These are phyloP conservation scores for Corylus americana DNA, from an alignment of 306 rosid species.

Conservation along the genomic window DNA sequence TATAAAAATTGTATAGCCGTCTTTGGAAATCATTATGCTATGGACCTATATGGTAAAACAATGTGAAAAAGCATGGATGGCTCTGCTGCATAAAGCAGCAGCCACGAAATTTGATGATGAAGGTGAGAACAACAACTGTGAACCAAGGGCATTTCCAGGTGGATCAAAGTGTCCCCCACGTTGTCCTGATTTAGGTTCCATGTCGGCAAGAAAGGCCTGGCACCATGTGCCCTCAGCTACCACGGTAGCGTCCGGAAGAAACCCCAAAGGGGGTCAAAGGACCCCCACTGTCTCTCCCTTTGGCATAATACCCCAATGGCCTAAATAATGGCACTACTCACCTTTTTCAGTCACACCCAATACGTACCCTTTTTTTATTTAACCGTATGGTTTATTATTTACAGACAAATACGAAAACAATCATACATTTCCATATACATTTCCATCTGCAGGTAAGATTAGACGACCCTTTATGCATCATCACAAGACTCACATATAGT, in stretches of 20 bases:
- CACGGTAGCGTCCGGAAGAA: constrained; percentile 9
- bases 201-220: not conserved
- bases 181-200: constrained; percentile 4
- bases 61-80: too few relatives aligned
- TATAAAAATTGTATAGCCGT: too few relatives aligned
- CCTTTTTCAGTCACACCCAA: constrained; percentile 26
- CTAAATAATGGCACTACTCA: constrained; percentile 31
- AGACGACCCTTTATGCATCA: not conserved
- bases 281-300: constrained; percentile 11
- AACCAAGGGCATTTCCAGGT: not conserved
- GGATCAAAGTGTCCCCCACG: not conserved
- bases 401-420: constrained; percentile 42
- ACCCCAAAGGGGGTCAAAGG: not conserved
- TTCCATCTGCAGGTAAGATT: not conserved
- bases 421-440: constrained; percentile 9
- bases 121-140: not conserved
- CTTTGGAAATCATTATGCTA: too few relatives aligned
- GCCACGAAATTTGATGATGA: not conserved
- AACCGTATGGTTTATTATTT: constrained; percentile 41
- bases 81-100: too few relatives aligned
- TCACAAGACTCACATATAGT: not conserved
- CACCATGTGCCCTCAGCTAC: constrained; percentile 16
- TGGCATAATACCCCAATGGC: constrained; percentile 25
- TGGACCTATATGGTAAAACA: too few relatives aligned
- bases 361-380: constrained; percentile 16